Base-by-base conservation (phyloP, 441 rosid genomes). In the Aquilaria agallochum region DNA sequence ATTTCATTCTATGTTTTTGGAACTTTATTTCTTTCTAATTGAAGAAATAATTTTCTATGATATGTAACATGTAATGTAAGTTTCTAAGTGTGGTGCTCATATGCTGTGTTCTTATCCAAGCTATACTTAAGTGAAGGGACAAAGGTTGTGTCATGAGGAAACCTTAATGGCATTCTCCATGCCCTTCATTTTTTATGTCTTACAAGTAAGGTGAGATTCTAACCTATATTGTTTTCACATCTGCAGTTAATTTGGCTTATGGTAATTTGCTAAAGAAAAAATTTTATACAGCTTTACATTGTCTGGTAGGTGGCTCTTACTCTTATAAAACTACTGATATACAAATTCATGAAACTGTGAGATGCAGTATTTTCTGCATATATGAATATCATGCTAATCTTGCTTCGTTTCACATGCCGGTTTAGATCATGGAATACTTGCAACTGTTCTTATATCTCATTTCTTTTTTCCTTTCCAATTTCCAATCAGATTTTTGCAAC, bases 181-280 rank as follows among this genome's bases (percentile, higher is more conserved):
- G 45, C 5, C 45, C 4, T 40, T 40, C 45, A 40, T 40, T 5
- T 5, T 40, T 10, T 7, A 7, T 20, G 10, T 40, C 4, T 7
- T 40, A 6, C 45, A 8, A 6, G 45, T 40, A 40, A 40, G 45
- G 7, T 40, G 45, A 40, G 45, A 40, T 40, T 40, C 45, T 4
- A 40, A 10, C 9, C 9, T 47, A 27, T 31, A 15, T 57, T 73
- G 66, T 66, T 34, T 58, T 42, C 49, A 62, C 55, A 67, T 63
- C n/a, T 83, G 86, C 84, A 94, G 99, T 86, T 68, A 89, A 87
- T 76, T 65, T 91, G 79, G 94, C 89, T 9, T 91, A 82, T 66
- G 99, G 96, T 58, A 65, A 75, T 72, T 94, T 89, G 97, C 64
- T 94, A 64, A 80, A 74, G 62, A 82, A 85, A 65, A 72, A 70